phyloP scores from a whole-genome alignment of 1,284 basidiomycete species.

The Trichosporon faecale region DNA sequence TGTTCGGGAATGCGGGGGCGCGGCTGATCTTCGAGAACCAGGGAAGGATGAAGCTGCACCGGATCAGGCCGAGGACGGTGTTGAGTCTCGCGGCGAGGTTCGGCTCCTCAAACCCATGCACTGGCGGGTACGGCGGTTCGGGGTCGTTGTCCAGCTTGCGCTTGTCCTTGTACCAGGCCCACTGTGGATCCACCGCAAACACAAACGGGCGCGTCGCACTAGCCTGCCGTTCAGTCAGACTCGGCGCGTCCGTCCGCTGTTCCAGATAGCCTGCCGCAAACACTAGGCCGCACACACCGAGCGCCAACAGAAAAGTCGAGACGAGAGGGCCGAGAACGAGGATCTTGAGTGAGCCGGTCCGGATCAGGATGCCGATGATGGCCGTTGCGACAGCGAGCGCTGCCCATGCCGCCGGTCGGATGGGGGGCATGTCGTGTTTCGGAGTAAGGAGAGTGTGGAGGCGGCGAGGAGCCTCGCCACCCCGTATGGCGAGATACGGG shows the following conservation, averaged over 20 bases:
- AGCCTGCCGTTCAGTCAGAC: conserved; percentile 13
- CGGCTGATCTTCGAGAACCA: conserved; percentile 83
- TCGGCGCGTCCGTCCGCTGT: neutral
- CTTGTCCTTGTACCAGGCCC: neutral
- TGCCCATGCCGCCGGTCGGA: neutral
- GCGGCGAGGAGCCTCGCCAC: conserved; percentile 10
- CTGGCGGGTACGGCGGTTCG: neutral
- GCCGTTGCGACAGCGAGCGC: neutral
- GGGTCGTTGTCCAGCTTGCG: neutral
- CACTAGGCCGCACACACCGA: neutral
- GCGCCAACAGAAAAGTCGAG: neutral
- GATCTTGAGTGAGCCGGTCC: neutral
- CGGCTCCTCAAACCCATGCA: conserved; percentile 14
- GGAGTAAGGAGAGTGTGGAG: neutral
- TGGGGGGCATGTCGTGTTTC: neutral
- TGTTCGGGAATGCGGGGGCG: conserved; percentile 79
- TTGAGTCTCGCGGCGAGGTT: conserved; percentile 64
- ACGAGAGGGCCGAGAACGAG: conserved; percentile 8
- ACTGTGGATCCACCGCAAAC: conserved; percentile 6
- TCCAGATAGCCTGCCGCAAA: conserved; percentile 8
- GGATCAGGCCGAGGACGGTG: conserved; percentile 71
- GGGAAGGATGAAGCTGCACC: conserved; percentile 74
- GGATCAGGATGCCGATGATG: neutral
- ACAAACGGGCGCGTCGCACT: conserved; percentile 13
- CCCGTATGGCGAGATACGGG: neutral